phyloP scores from a whole-genome alignment of 202 grass and related monocot genomes.

The Tripidium arundinaceum region DNA sequence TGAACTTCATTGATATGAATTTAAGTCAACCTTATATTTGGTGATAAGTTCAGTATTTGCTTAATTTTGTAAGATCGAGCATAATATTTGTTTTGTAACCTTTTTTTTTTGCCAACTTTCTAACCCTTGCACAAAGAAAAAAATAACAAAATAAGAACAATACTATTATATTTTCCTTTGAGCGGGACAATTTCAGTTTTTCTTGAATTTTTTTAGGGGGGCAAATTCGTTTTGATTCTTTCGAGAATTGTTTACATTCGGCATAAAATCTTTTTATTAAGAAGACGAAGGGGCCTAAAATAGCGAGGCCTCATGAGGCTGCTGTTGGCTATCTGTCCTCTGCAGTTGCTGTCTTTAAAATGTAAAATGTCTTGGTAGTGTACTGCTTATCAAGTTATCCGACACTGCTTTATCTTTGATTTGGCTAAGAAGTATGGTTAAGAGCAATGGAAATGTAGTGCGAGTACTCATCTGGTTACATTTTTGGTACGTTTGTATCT shows the following conservation, averaged over 20 bases:
- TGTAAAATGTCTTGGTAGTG: not conserved
- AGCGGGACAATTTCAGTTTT: not conserved
- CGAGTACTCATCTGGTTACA: conserved; percentile 12
- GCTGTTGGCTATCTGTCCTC: no score
- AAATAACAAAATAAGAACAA: no score
- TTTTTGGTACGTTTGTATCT: conserved; percentile 30
- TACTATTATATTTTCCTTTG: no score
- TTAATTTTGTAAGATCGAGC: not conserved
- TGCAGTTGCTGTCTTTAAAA: not conserved
- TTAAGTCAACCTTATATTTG: not conserved
- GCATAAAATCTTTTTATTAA: no score
- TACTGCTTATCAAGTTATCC: not conserved
- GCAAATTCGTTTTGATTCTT: no score
- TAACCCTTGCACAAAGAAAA: no score
- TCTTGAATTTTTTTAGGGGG: not conserved
- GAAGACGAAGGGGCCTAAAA: not conserved
- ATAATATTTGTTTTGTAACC: no score
- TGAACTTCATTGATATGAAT: not conserved
- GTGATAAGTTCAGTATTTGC: not conserved
- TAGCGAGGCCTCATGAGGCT: not conserved
- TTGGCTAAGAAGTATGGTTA: not conserved
- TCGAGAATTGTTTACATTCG: not conserved
- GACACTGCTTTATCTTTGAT: not conserved
- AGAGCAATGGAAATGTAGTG: conserved; percentile 23
- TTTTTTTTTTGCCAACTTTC: no score